Base-by-base conservation (phyloP, 1,284 basidiomycete species). In the Puccinia coronata region DNA sequence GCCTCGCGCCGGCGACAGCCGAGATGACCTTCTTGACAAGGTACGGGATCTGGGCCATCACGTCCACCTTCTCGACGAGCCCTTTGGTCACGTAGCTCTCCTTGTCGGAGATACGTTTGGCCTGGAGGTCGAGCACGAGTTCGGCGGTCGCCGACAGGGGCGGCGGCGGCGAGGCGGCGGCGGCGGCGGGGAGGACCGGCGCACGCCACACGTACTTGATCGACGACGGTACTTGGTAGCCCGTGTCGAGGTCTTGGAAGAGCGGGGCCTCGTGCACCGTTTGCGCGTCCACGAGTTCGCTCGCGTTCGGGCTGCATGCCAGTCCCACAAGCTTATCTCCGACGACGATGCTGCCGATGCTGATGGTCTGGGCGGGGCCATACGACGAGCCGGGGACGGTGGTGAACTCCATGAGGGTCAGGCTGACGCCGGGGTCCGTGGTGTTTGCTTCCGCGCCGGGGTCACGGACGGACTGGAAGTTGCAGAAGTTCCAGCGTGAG, bases 401-500 rank as follows among this genome's bases (percentile, higher is more conserved):
- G 83, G 91, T 94, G 84, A 98, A 95, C 87, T 99, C 96, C 96
- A 98, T 98, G 88, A 94, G 92, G 80, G 97, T 89, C 23, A 94
- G 92, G 75, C 92, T 91, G 14, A 94, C 92, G 12, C 92, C 91
- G n/a, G 84, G 82, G 4, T 83, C 84, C 20, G 87, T 49, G 0
- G 39, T 9, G 16, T 49, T 43, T 36, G 41, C 41, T 2, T n/a
- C 43, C 41, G 8, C 47, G 11, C 43, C n/a, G 23, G 39, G 93
- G 89, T 84, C 85, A 3, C 84, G 83, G 16, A 83, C 82, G 41
- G 86, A 87, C 43, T 89, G 88, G 89, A 99, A 99, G 87, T 93
- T 90, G 75, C 89, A 92, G 88, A 99, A 99, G 89, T 98, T 98
- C 97, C 97, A 99, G 31, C 92, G 88, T 23, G 93, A 89, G 4